Conservation (phyloP, 495 filamentous ascomycete species). For the Bryoglossum gracile region DNA sequence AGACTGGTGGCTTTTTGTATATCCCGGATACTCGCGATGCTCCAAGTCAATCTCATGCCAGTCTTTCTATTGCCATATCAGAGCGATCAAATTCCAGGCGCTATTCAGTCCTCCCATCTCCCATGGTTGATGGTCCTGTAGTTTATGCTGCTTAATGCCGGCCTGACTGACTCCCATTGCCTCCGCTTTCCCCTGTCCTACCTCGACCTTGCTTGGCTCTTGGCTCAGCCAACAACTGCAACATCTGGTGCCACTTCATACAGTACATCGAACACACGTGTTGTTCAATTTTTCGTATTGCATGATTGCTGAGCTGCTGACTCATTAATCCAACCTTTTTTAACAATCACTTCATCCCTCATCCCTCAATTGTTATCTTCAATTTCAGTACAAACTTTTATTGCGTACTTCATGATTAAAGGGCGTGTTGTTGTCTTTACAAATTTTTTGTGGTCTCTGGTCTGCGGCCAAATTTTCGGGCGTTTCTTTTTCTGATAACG, state of each 20-base stretch:
- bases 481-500: slow-evolving; percentile 21
- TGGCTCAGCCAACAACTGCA: slow-evolving; percentile 1
- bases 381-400: no score
- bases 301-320: background rate
- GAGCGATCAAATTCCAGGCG: no score
- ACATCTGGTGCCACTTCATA: slow-evolving; percentile 4
- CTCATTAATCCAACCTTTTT: slow-evolving; percentile 9
- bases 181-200: no score
- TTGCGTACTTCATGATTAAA: background rate
- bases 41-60: background rate
- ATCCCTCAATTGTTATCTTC: background rate
- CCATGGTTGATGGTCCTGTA: no score
- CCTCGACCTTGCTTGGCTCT: no score
- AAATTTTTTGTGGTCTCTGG: slow-evolving; percentile 9
- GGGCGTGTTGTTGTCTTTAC: slow-evolving; percentile 7
- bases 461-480: slow-evolving; percentile 20
- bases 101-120: no score
- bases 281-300: slow-evolving; percentile 12
- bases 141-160: no score
- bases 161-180: no score
- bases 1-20: background rate
- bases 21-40: slow-evolving; percentile 12
- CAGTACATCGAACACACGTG: slow-evolving; percentile 13
- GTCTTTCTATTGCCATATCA: background rate
- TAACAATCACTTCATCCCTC: slow-evolving; percentile 11